phyloP scores from a whole-genome alignment of 73 alveolate genomes.

The Tetrahymena thermophila region DNA sequence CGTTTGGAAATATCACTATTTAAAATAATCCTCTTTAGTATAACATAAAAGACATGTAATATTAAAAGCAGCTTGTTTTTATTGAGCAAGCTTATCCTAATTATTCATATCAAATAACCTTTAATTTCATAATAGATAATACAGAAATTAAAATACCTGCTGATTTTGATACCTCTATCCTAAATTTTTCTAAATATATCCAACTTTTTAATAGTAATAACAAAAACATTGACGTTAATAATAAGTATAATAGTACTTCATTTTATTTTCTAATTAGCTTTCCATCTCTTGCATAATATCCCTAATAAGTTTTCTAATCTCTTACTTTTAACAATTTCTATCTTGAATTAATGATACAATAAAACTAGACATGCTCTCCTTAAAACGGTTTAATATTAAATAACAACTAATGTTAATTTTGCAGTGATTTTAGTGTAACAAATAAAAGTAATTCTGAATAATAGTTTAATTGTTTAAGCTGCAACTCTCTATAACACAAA shows the following conservation, averaged over 20 bases:
- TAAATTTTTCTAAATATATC: no score
- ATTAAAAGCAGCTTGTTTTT: background rate
- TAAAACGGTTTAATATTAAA: background rate
- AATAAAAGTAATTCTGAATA: background rate
- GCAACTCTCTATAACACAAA: background rate
- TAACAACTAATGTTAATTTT: background rate
- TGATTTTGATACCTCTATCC: background rate
- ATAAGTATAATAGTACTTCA: background rate
- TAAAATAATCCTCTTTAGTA: background rate
- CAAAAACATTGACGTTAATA: background rate
- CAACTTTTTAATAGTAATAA: no score
- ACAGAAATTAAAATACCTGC: background rate
- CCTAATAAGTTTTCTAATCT: background rate
- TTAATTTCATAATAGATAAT: background rate
- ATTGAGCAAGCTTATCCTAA: background rate
- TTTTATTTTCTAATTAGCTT: background rate
- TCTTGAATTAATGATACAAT: background rate
- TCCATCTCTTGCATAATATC: background rate
- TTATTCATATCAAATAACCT: background rate
- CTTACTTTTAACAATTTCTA: background rate
- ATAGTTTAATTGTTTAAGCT: background rate
- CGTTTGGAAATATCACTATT: background rate
- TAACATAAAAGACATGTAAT: background rate
- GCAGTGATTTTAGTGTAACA: background rate
- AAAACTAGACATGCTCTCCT: background rate